Conservation (phyloP, 2,329 filamentous ascomycete genomes). For the Xylaria multiplex region DNA sequence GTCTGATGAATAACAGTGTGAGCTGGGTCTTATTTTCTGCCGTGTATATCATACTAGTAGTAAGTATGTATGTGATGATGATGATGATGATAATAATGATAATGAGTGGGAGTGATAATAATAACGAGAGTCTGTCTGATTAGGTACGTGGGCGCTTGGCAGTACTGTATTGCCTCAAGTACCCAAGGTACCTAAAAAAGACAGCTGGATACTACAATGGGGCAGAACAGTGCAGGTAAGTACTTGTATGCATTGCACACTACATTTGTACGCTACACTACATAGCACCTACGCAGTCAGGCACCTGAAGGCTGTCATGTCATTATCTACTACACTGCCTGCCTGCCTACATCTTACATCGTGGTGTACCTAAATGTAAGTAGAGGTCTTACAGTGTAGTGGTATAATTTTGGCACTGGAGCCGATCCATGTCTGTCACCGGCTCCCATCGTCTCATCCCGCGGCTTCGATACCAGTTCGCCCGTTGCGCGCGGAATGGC, state of each 20-base stretch:
- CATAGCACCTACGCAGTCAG: not conserved
- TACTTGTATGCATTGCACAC: too few species aligned
- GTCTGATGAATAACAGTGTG: slow-evolving; percentile 1
- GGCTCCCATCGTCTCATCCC: slow-evolving; percentile 24
- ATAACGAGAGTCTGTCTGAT: slow-evolving; percentile 15
- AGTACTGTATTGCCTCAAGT: not conserved
- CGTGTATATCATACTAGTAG: too few species aligned
- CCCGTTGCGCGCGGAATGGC: slow-evolving; percentile 9
- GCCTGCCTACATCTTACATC: too few species aligned
- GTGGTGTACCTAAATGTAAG: too few species aligned
- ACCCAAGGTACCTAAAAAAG: too few species aligned
- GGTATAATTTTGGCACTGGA: slow-evolving; percentile 4
- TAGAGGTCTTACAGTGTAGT: not conserved
- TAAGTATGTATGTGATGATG: too few species aligned
- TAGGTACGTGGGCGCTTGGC: slow-evolving; percentile 20
- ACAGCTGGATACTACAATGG: too few species aligned
- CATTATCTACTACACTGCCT: too few species aligned
- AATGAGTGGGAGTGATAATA: not conserved
- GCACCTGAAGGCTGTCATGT: not conserved
- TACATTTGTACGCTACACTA: not conserved
- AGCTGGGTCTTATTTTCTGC: slow-evolving; percentile 5
- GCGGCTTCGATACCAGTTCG: slow-evolving; percentile 29
- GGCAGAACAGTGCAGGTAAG: too few species aligned
- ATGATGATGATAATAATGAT: not conserved
- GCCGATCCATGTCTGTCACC: slow-evolving; percentile 15